phyloP scores from a whole-genome alignment of 768 basidiomycete species.

The Auricularia sp. region DNA sequence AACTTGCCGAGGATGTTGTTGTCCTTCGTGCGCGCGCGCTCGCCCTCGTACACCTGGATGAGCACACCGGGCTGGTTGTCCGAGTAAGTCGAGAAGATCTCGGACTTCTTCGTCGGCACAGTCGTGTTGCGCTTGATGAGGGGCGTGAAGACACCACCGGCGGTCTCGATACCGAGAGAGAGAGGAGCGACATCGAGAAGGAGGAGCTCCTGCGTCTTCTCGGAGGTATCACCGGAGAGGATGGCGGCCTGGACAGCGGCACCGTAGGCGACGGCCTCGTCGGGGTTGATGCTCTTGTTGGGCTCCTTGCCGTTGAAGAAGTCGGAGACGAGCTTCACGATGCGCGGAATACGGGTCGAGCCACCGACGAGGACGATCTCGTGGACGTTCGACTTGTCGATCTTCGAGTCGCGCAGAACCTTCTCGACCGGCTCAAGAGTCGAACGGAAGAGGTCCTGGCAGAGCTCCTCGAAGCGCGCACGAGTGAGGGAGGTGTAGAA shows the following conservation, averaged over 20 bases:
- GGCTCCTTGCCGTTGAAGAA: slow-evolving; percentile 96
- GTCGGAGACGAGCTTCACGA: slow-evolving; percentile 95
- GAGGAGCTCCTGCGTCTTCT: slow-evolving; percentile 96
- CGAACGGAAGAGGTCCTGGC: slow-evolving; percentile 88
- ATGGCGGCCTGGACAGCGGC: slow-evolving; percentile 99
- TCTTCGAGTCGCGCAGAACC: slow-evolving; percentile 98
- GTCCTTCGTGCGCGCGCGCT: slow-evolving; percentile 96
- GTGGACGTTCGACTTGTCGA: slow-evolving; percentile 81
- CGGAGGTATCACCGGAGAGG: slow-evolving; percentile 95
- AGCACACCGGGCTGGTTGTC: slow-evolving; percentile 98
- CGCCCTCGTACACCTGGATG: slow-evolving; percentile 97
- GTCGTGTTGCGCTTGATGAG: slow-evolving; percentile 99
- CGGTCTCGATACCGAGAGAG: slow-evolving; percentile 76
- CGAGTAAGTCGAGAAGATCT: slow-evolving; percentile 96
- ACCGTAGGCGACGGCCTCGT: slow-evolving; percentile 99
- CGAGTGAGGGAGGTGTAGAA: slow-evolving; percentile 98
- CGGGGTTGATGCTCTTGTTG: slow-evolving; percentile 99
- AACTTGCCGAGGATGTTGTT: slow-evolving; percentile 99
- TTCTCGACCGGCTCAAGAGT: slow-evolving; percentile 98
- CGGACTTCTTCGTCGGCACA: slow-evolving; percentile 96
- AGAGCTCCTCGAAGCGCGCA: slow-evolving; percentile 99
- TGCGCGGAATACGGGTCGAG: slow-evolving; percentile 99
- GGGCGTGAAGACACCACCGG: slow-evolving; percentile 97
- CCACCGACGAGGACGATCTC: slow-evolving; percentile 99
- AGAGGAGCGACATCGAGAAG: slow-evolving; percentile 86